Conservation (phyloP, 2,329 filamentous ascomycete species). For the Sarocladiaceae sp. region DNA sequence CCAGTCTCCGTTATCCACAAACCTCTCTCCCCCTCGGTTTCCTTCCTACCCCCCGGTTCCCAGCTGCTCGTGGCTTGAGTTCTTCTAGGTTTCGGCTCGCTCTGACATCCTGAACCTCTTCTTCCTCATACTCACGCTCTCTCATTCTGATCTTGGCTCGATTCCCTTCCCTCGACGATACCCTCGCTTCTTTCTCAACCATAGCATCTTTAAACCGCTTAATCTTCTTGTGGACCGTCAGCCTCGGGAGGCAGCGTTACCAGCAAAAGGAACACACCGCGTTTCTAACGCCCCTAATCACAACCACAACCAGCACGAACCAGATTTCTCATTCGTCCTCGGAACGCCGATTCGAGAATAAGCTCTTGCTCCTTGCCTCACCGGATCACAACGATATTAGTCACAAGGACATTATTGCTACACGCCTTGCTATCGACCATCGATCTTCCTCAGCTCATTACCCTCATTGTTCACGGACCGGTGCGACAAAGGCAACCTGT, state of each 20-base stretch:
- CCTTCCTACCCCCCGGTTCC: neutral
- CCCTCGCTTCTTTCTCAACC: conserved; percentile 3
- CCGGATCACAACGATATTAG: too few species aligned
- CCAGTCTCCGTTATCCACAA: neutral
- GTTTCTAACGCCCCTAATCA: neutral
- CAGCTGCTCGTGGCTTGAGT: neutral
- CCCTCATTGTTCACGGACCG: neutral
- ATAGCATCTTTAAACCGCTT: conserved; percentile 4
- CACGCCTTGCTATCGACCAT: too few species aligned
- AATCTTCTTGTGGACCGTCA: conserved; percentile 2
- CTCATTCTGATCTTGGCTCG: conserved; percentile 3
- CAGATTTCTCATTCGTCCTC: too few species aligned
- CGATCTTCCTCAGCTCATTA: neutral
- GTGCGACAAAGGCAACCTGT: too few species aligned
- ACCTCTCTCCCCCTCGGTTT: neutral
- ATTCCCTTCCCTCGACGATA: conserved; percentile 4
- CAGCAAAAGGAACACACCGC: neutral
- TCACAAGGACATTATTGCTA: too few species aligned
- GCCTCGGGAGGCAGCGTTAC: conserved; percentile 9
- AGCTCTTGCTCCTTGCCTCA: too few species aligned
- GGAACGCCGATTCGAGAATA: too few species aligned
- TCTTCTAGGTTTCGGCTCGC: neutral
- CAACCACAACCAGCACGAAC: neutral
- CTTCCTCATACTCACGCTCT: neutral
- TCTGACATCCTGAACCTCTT: neutral